Evolutionary conservation across 129 eudicot species (phyloP).

Genomic region (Helichrysum umbraculigerum): DNA sequence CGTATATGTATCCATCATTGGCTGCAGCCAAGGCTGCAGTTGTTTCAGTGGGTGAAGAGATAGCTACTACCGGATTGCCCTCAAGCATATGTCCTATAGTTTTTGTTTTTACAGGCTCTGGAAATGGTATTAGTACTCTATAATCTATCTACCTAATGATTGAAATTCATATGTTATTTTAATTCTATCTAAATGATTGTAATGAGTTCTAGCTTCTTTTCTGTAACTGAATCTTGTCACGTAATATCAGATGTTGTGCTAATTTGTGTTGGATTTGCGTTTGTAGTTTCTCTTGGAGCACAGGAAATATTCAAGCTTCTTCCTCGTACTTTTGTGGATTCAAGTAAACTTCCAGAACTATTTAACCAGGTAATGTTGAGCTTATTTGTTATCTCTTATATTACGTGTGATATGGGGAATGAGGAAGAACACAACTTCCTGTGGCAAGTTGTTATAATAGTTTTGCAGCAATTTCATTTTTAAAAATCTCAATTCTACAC

Average conservation of each 20-base stretch:
- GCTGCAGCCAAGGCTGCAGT: constrained; percentile 97
- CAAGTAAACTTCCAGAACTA: constrained; percentile 73
- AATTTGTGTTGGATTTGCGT: constrained; percentile 11
- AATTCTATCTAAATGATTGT: not conserved
- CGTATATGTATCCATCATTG: constrained; percentile 94
- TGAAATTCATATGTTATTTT: not conserved
- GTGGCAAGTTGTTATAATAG: constrained; percentile 1
- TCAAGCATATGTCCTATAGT: constrained; percentile 79
- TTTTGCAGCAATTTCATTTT: not conserved
- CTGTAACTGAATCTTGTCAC: not conserved
- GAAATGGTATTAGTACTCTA: constrained; percentile 64
- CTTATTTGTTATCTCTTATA: constrained; percentile 18
- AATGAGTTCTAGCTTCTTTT: no score
- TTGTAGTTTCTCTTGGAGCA: constrained; percentile 85
- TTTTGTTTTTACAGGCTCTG: constrained; percentile 91
- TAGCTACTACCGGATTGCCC: constrained; percentile 80
- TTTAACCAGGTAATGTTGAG: constrained; percentile 51
- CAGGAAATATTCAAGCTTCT: constrained; percentile 96
- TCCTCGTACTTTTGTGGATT: constrained; percentile 88
- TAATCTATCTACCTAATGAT: not conserved
- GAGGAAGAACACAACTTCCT: not conserved
- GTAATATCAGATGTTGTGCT: constrained; percentile 6
- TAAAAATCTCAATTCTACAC: not conserved
- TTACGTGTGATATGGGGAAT: not conserved
- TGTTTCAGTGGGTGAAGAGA: constrained; percentile 96